Conservation (phyloP, 2,329 filamentous ascomycete genomes). For the Phoma sp. region DNA sequence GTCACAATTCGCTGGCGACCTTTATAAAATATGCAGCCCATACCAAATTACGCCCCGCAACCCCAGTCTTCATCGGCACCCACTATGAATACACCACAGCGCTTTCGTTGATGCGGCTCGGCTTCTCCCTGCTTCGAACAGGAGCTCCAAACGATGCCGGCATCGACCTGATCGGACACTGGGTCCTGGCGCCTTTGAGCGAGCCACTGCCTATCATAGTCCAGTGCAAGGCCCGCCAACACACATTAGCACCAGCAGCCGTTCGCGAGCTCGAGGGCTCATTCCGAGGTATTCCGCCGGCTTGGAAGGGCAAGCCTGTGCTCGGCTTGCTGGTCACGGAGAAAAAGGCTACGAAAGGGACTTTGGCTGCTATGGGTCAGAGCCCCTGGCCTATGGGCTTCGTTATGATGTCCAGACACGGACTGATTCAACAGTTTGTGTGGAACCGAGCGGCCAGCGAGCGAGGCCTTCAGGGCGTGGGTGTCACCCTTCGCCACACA, state of each 20-base stretch:
- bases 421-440: constrained; percentile 69
- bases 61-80: constrained; percentile 72
- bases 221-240: constrained; percentile 72
- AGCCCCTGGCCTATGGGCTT: constrained; percentile 76
- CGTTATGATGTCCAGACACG: constrained; percentile 64
- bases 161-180: constrained; percentile 75
- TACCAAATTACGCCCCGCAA: constrained; percentile 60
- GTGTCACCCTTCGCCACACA: constrained; percentile 43
- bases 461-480: constrained; percentile 64
- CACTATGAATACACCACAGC: constrained; percentile 76
- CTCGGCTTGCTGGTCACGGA: constrained; percentile 75
- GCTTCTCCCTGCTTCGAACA: constrained; percentile 69
- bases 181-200: constrained; percentile 57
- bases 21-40: constrained; percentile 70
- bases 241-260: constrained; percentile 59
- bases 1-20: constrained; percentile 68
- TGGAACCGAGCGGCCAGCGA: constrained; percentile 73
- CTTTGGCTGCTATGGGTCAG: constrained; percentile 72
- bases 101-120: constrained; percentile 61
- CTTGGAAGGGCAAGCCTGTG: constrained; percentile 69
- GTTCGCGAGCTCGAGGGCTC: constrained; percentile 82
- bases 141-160: constrained; percentile 72
- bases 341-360: constrained; percentile 75
- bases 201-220: constrained; percentile 54
- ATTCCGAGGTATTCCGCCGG: constrained; percentile 72